Evolutionary conservation across 257 asterid genomes (phyloP), one percentile per base, ranked within the genome.

Genomic region (Plectranthus barbatus): DNA sequence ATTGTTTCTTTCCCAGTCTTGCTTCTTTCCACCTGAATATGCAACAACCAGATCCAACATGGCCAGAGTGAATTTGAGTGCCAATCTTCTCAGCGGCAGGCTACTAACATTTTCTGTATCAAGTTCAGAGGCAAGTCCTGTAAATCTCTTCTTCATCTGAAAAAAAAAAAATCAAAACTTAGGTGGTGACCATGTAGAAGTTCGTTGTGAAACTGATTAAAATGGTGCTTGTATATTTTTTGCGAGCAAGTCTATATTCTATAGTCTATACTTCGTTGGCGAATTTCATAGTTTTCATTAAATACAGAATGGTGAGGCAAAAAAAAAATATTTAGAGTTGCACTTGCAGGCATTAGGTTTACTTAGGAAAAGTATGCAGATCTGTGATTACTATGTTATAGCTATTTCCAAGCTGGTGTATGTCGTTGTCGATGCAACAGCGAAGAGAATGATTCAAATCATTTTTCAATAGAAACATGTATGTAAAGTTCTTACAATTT

Each of bases 1-100:
- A 20, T 51, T 74, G 24, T 60, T 54, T 44, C 15, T 41, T 20
- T 62, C 66, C 52, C 81, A 83, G 94, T 77, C 76, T 85, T 70
- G 78, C 76, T 52, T 72, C 84, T 6, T 71, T 80, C 45, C 60
- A 9, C 9, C 60, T 37, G 60, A 69, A 13, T 21, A 12, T 33
- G 21, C 72, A 57, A 69, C 66, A 36, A 57, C 65, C 70, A 10
- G 66, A 49, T 26, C 55, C 64, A 13, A n/a, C 61, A 54, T 17
- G 17, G 39, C 33, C 64, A 24, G 57, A 64, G 7, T 18, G 21
- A 26, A 4, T 46, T 42, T 67, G 66, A 56, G 42, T 46, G 52
- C 24, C 14, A 4, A 55, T 8, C 36, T 42, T 36, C 58, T 20
- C 6, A 47, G 21, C 33, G n/a, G 11, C 52, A 31, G 29, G 61